phyloP scores from a whole-genome alignment of 2,329 filamentous ascomycete genomes.

The Coleophoma cylindrospora region DNA sequence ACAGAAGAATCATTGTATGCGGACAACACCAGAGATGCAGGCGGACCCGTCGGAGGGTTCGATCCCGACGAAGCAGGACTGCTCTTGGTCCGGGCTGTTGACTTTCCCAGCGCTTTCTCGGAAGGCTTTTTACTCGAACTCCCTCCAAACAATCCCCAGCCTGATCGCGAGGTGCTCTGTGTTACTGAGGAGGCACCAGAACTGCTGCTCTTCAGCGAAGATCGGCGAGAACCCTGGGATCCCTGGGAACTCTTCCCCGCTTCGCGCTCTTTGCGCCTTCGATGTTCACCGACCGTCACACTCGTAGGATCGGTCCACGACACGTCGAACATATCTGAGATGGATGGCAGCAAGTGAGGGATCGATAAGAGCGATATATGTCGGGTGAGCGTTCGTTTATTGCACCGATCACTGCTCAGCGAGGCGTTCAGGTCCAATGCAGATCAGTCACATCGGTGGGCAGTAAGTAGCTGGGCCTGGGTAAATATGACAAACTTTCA shows the following conservation, averaged over 20 bases:
- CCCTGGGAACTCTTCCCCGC: neutral
- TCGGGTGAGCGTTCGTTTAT: too few relatives aligned
- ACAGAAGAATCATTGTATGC: neutral
- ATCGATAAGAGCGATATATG: neutral
- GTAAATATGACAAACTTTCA: too few relatives aligned
- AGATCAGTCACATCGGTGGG: too few relatives aligned
- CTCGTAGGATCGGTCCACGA: constrained; percentile 3
- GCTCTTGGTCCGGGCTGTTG: neutral
- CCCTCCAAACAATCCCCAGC: neutral
- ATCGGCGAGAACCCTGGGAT: neutral
- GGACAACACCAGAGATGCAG: neutral
- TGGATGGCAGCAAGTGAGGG: neutral
- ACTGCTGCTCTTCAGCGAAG: constrained; percentile 1
- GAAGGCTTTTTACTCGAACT: neutral
- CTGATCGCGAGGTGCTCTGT: neutral
- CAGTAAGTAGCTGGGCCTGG: too few relatives aligned
- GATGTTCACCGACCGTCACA: constrained; percentile 4
- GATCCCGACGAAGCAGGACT: neutral
- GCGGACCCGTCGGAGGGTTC: neutral
- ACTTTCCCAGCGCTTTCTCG: too few relatives aligned
- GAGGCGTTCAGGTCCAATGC: too few relatives aligned
- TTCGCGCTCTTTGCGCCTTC: neutral
- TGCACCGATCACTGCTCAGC: neutral
- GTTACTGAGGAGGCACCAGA: constrained; percentile 7
- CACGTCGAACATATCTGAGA: constrained; percentile 4